Percentiles rank a stretch among this genome's conserved stretches.
Evolutionary conservation across 306 rosid species (phyloP).

Genomic region (Mimosa pudica): DNA sequence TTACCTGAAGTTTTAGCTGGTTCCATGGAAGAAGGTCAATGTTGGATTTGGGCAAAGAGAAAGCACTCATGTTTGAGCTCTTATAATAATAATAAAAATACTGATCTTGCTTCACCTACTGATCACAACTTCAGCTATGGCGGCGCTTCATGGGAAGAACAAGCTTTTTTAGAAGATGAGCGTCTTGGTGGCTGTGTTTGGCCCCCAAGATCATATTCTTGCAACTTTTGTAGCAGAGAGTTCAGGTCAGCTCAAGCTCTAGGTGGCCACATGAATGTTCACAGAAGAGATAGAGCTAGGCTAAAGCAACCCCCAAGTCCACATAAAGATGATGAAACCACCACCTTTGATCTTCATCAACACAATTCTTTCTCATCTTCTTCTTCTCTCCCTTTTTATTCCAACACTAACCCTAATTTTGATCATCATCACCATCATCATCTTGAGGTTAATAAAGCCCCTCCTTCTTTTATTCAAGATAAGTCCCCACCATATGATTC

Average conservation of each 20-base stretch:
- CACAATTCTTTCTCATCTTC: constrained; percentile 44
- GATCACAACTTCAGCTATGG: constrained; percentile 35
- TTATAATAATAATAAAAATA: background rate
- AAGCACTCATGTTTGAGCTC: constrained; percentile 41
- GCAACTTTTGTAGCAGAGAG: constrained; percentile 81
- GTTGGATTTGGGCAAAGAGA: constrained; percentile 60
- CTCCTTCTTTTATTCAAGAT: background rate
- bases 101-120: constrained; percentile 16
- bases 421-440: constrained; percentile 23
- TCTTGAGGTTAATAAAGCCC: constrained; percentile 20
- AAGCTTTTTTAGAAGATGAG: constrained; percentile 81
- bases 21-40: constrained; percentile 57
- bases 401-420: constrained; percentile 62
- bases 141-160: constrained; percentile 75
- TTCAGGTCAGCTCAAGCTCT: constrained; percentile 89
- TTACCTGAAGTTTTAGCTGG: background rate
- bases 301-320: constrained; percentile 62
- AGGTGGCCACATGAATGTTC: constrained; percentile 93
- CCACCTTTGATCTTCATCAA: constrained; percentile 1
- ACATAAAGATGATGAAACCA: constrained; percentile 23
- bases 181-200: constrained; percentile 66
- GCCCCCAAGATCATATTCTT: constrained; percentile 89
- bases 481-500: background rate
- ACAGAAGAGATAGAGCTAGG: constrained; percentile 81
- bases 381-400: constrained; percentile 41